phyloP scores from a whole-genome alignment of 2,329 filamentous ascomycete species.

The Pleurostoma richardsiae region DNA sequence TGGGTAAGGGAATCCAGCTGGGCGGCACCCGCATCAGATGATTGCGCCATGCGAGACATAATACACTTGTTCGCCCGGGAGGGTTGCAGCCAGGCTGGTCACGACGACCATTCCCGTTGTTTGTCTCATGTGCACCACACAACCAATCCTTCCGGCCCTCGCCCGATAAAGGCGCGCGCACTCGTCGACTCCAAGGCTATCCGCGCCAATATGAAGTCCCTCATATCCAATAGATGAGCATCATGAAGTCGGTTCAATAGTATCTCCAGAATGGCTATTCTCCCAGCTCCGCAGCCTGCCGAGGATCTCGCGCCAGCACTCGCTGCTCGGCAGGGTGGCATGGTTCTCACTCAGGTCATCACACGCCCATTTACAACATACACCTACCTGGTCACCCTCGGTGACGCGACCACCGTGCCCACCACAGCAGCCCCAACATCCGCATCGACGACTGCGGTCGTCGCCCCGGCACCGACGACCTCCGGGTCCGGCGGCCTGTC shows the following conservation, averaged over 20 bases:
- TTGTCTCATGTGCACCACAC: background rate
- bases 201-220: background rate
- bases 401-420: constrained; percentile 8
- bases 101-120: background rate
- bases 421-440: constrained; percentile 5
- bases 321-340: constrained; percentile 6
- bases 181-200: background rate
- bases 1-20: background rate
- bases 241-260: too few relatives aligned
- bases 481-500: constrained; percentile 19
- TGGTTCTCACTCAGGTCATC: constrained; percentile 30
- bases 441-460: constrained; percentile 6
- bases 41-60: background rate
- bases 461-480: constrained; percentile 4
- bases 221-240: too few relatives aligned
- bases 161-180: background rate
- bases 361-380: constrained; percentile 27
- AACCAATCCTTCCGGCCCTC: background rate
- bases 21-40: background rate
- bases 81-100: background rate
- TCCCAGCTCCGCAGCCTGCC: background rate
- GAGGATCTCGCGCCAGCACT: background rate
- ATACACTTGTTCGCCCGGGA: background rate
- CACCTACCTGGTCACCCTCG: constrained; percentile 26
- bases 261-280: background rate